These are phyloP conservation scores for Neurospora intermedia DNA, from an alignment of 495 filamentous ascomycete genomes.

Conservation along the genomic window DNA sequence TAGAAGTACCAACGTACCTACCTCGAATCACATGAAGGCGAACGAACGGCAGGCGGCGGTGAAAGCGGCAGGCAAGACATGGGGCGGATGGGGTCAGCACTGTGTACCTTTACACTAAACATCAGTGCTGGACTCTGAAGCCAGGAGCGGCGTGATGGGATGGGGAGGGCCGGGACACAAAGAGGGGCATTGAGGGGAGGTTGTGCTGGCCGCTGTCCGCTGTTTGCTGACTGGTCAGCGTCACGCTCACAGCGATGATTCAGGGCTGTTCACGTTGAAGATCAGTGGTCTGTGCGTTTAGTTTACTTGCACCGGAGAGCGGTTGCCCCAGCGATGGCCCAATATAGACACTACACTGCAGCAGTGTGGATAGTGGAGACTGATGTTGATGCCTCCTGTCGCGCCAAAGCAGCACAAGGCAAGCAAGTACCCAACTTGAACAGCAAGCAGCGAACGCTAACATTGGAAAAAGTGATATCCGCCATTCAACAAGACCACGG, in stretches of 20 bases:
- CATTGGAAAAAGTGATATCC: background rate
- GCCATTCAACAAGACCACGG: background rate
- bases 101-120: no score
- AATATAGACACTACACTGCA: background rate
- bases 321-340: background rate
- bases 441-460: background rate
- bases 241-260: background rate
- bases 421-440: background rate
- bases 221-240: background rate
- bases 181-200: background rate
- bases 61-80: background rate
- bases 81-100: background rate
- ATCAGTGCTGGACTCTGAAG: background rate
- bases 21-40: background rate
- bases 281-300: background rate
- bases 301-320: background rate
- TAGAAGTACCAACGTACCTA: background rate
- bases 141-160: no score
- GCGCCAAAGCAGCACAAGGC: background rate
- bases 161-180: no score
- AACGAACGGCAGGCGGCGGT: background rate
- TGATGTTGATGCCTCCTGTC: background rate
- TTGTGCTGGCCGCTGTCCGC: background rate
- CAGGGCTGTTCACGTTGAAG: background rate
- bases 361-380: background rate